Conservation (phyloP, 1,284 basidiomycete genomes). For the Cystobasidiaceae sp. region DNA sequence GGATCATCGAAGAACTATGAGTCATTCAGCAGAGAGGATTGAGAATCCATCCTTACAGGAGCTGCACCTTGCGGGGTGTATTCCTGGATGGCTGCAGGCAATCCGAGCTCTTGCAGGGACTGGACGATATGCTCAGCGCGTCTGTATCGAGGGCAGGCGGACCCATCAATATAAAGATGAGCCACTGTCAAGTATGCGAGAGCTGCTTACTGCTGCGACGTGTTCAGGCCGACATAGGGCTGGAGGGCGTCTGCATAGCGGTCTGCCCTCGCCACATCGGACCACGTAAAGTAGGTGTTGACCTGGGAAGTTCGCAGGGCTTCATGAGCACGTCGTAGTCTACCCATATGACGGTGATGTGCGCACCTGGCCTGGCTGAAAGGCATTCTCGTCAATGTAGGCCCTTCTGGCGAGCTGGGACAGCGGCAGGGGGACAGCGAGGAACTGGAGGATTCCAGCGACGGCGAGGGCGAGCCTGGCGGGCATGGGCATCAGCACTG, state of each 20-base stretch:
- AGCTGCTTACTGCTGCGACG: neutral
- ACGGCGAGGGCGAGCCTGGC: slow-evolving; percentile 34
- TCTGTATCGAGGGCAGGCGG: slow-evolving; percentile 48
- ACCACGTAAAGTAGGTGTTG: slow-evolving; percentile 81
- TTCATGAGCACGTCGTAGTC: neutral
- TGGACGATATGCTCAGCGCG: slow-evolving; percentile 56
- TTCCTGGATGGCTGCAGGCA: slow-evolving; percentile 61
- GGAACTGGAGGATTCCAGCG: slow-evolving; percentile 36
- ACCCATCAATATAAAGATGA: neutral
- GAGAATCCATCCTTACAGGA: too few relatives aligned
- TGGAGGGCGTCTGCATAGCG: slow-evolving; percentile 57
- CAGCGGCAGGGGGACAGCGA: slow-evolving; percentile 32
- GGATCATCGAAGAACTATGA: too few relatives aligned
- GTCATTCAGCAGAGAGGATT: too few relatives aligned
- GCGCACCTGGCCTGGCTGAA: slow-evolving; percentile 77
- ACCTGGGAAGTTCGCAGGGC: slow-evolving; percentile 57
- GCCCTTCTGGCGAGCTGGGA: slow-evolving; percentile 59
- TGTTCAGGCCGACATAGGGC: slow-evolving; percentile 51
- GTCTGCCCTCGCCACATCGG: slow-evolving; percentile 77
- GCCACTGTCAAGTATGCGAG: too few relatives aligned
- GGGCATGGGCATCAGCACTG: neutral
- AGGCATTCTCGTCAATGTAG: slow-evolving; percentile 88
- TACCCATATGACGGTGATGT: too few relatives aligned
- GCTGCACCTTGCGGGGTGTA: slow-evolving; percentile 64
- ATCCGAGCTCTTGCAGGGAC: slow-evolving; percentile 65